Conservation (phyloP, 352 stramenopile species). For the Globisporangium apiculatum region DNA sequence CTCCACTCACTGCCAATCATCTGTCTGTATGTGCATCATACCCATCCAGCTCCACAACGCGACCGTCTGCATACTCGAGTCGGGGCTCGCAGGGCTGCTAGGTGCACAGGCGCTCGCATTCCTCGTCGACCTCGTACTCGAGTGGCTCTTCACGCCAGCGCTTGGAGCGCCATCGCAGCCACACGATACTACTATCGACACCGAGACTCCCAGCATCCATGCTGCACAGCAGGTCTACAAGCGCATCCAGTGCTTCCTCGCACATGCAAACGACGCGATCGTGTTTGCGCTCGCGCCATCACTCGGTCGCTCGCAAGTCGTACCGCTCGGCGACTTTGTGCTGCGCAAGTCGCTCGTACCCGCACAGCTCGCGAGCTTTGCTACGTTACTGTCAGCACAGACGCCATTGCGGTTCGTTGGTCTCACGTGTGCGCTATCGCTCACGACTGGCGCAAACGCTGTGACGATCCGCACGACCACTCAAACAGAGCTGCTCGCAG, state of each 20-base stretch:
- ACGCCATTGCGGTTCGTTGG: constrained; percentile 30
- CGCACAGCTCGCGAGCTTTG: constrained; percentile 28
- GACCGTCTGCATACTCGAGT: constrained; percentile 24
- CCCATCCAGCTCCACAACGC: constrained; percentile 20
- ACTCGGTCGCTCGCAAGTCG: constrained; percentile 26
- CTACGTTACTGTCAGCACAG: constrained; percentile 4
- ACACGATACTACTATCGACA: not conserved
- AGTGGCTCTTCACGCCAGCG: constrained; percentile 38
- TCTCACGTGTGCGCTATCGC: constrained; percentile 27
- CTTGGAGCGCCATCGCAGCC: not conserved
- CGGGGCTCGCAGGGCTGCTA: constrained; percentile 31
- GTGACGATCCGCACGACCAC: constrained; percentile 21
- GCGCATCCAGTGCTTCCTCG: constrained; percentile 28
- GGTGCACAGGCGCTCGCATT: constrained; percentile 17
- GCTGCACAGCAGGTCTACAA: constrained; percentile 14
- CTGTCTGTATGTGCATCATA: not conserved
- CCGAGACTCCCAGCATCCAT: not conserved
- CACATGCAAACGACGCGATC: constrained; percentile 23
- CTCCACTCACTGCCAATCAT: not conserved
- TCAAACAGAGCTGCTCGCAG: constrained; percentile 20
- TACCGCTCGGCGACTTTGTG: constrained; percentile 39
- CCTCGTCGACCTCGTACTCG: constrained; percentile 31
- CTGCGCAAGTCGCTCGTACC: constrained; percentile 42
- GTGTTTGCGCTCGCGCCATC: constrained; percentile 27
- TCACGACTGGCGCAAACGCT: constrained; percentile 26